Percentiles rank a stretch among this genome's conserved stretches.
Evolutionary conservation across 2,329 filamentous ascomycete species (phyloP).

Genomic region (Aspergillus tubingensis): DNA sequence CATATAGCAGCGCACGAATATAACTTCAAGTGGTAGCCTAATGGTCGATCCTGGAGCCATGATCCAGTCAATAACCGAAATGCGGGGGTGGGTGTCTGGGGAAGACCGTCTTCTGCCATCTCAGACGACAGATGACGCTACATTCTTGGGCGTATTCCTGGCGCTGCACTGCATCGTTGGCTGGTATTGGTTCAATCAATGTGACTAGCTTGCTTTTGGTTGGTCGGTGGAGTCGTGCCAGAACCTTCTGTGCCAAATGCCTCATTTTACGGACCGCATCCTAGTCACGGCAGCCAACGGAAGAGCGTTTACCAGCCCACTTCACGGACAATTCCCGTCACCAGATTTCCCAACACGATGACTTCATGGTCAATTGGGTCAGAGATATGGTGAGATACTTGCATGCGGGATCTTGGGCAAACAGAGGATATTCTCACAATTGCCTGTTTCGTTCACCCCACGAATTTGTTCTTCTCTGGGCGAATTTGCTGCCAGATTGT

Average conservation of each 20-base stretch:
- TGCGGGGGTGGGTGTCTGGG: constrained; percentile 10
- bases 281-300: background rate
- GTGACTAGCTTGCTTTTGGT: background rate
- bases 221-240: background rate
- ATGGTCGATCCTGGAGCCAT: constrained; percentile 7
- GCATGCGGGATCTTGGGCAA: background rate
- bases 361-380: background rate
- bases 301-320: background rate
- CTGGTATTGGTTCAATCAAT: background rate
- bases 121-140: background rate
- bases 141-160: background rate
- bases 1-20: background rate
- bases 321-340: background rate
- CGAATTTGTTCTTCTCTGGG: too few relatives aligned
- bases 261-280: background rate
- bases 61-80: constrained; percentile 14
- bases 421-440: background rate
- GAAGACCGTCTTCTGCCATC: background rate
- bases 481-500: too few relatives aligned
- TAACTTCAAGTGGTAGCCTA: background rate
- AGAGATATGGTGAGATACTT: background rate
- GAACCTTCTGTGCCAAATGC: background rate
- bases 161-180: background rate
- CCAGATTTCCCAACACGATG: background rate
- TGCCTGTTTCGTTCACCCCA: background rate